Evolutionary conservation across 768 basidiomycete species (phyloP), one percentile per base, ranked within the genome.

Genomic region (Boletus rubescentipes): DNA sequence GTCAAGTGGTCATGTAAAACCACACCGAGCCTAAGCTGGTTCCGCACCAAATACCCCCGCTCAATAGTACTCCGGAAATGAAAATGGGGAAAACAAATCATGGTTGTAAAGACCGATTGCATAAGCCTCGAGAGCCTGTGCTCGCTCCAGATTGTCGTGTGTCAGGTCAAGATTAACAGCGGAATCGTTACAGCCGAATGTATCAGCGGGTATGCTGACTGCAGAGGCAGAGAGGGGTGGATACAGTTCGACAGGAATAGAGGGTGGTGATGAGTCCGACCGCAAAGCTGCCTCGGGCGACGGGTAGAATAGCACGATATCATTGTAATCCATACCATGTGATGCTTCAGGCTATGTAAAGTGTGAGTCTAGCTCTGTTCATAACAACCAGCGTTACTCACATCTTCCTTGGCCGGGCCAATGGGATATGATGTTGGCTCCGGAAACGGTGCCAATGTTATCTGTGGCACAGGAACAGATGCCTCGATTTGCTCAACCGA

Each of bases 81-180:
- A 12, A 42, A 62, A 64, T 0, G 54, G 60, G 5, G 57, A 52
- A 40, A 67, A 61, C 9, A 69, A n/a, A 37, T 71, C 65, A 15
- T 61, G 56, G 18, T 61, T 51, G 31, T 71, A 57, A n/a, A 69
- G 54, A 23, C 68, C 69, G 11, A 67, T 65, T 9, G 65, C 54
- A 49, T 71, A 69, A 11, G 62, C 67, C 38, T 71, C 65, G 32
- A 69, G 65, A 18, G 62, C 68, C 45, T 63, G 67, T 2, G 55
- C 63, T 12, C 55, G 60, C n/a, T 71, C 67, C 32, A 40, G 31
- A 21, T 67, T 60, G 2, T 64, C 68, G 11, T 53, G 59, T 1
- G 47, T 40, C 15, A 21, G 35, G 44, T 53, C 45, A 36, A 46
- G 46, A 30, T 49, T 41, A 37, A 51, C 53, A 10, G n/a, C n/a